Evolutionary conservation across 352 stramenopile species (phyloP), one percentile per base, ranked within the genome.

Genomic region (Phytophthora cryptogea): DNA sequence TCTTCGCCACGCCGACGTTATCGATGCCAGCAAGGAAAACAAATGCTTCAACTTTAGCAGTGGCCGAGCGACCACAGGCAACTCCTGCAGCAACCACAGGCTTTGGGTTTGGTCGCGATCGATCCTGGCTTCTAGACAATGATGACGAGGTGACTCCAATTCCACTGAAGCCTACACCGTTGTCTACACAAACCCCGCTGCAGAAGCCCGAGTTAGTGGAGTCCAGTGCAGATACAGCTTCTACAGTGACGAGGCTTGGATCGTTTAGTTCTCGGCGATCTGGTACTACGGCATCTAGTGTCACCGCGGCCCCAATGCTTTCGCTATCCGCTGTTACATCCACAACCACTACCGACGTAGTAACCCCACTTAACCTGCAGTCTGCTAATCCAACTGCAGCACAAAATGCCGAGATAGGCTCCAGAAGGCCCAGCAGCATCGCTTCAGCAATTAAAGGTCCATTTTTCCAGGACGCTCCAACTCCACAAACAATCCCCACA

Each of bases 101-200:
- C 10, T 56, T 57, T 11, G 72, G 64, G 2, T 86, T 86, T 54
- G 76, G 76, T 30, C 74, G 76, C 8, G 76, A 86, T 59, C 66
- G 74, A n/a, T 81, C 74, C 26, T 86, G 76, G 76, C 61, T 86
- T 20, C 59, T 86, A 6, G 76, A 82, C 54, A 66, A 59, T 8
- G 66, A 79, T 16, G 72, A 82, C 44, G 72, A 82, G 23, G 61
- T 64, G 17, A 27, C 30, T 44, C 46, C 52, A 0, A 54, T 54
- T 44, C 13, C 52, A 23, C 10, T 52, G 5, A 55, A 60, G 31
- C 28, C 61, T 16, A 33, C 50, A 8, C 11, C 30, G 13, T 41
- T 54, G 20, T 41, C 55, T 4, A 57, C 54, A n/a, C 32, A 46
- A n/a, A 42, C 23, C 3, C 20, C 44, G 32, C 10, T 67, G 8